Percentiles rank a stretch among this genome's conserved stretches.
These are phyloP conservation scores for Paramecium sexaurelia DNA, from an alignment of 73 alveolate genomes.

Conservation along the genomic window DNA sequence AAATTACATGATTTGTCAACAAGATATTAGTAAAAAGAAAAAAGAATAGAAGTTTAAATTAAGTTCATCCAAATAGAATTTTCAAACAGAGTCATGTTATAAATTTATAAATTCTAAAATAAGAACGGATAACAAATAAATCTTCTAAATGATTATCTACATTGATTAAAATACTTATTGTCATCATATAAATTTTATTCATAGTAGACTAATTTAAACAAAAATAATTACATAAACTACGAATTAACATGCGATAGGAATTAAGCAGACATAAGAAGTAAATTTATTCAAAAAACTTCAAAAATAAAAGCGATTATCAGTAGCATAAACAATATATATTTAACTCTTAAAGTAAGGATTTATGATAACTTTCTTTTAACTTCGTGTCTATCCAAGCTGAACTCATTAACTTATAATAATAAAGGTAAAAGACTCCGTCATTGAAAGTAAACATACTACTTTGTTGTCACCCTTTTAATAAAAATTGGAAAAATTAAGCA, in stretches of 20 bases:
- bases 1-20: background rate
- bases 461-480: background rate
- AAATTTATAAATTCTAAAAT: background rate
- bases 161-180: background rate
- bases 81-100: background rate
- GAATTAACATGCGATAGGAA: background rate
- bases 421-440: background rate
- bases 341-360: background rate
- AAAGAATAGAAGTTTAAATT: background rate
- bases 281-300: background rate
- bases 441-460: background rate
- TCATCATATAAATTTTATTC: constrained; percentile 3
- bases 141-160: background rate
- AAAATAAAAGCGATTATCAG: background rate
- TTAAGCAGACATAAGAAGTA: background rate
- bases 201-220: background rate
- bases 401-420: background rate
- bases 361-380: background rate
- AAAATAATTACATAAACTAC: background rate
- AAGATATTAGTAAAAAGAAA: background rate
- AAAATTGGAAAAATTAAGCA: background rate
- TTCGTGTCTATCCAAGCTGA: constrained; percentile 13
- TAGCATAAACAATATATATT: background rate
- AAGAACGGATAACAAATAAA: background rate
- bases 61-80: background rate